phyloP scores from a whole-genome alignment of 495 filamentous ascomycete genomes.

The Hypomontagnella submonticulosa region DNA sequence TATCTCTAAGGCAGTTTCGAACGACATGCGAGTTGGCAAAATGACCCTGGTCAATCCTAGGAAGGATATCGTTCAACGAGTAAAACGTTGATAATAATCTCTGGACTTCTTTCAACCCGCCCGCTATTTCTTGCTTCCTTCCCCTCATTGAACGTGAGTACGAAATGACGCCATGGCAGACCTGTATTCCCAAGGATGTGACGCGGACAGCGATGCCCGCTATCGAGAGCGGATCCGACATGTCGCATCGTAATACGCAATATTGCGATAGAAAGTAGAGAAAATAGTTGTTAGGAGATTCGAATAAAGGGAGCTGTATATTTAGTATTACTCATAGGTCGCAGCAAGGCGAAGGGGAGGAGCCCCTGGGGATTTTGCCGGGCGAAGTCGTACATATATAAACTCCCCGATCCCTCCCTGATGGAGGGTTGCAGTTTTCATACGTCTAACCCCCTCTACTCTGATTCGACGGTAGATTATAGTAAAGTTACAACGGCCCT shows the following conservation, averaged over 20 bases:
- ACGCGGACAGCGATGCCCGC: constrained; percentile 26
- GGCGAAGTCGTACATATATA: too few relatives aligned
- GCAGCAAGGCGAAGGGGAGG: too few relatives aligned
- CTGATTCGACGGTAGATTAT: too few relatives aligned
- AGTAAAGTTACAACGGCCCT: too few relatives aligned
- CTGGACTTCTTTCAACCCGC: constrained; percentile 3
- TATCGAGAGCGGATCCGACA: constrained; percentile 11
- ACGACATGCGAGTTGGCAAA: background rate
- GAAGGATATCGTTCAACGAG: background rate
- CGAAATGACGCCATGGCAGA: constrained; percentile 30
- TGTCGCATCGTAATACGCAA: background rate
- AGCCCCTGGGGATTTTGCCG: too few relatives aligned
- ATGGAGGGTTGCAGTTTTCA: too few relatives aligned
- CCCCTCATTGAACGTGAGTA: constrained; percentile 24
- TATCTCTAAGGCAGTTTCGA: constrained; percentile 8
- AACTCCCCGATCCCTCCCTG: too few relatives aligned
- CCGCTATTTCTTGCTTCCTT: constrained; percentile 12
- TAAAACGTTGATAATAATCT: background rate
- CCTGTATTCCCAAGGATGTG: constrained; percentile 35
- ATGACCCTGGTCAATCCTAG: background rate
- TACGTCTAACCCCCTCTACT: too few relatives aligned
- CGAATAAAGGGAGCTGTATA: too few relatives aligned
- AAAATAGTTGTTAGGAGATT: too few relatives aligned
- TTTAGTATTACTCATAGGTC: too few relatives aligned
- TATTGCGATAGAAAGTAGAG: too few relatives aligned